Evolutionary conservation across 1,139 yeast species (phyloP), one percentile per base, ranked within the genome.

Genomic region (Blastobotrys indianensis): DNA sequence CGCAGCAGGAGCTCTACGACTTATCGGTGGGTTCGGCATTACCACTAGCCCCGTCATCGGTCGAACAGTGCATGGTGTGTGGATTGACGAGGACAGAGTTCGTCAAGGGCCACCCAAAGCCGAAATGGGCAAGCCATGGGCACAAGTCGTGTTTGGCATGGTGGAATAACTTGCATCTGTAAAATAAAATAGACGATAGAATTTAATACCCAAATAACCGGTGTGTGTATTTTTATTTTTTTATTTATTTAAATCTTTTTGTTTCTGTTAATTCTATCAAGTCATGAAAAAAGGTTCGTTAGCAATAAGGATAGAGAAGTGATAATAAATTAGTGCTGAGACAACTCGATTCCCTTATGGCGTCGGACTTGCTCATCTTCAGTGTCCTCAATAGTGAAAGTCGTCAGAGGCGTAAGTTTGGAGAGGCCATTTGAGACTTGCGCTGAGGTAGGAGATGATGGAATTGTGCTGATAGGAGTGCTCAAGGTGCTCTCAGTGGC

Each of bases 91-190:
- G 39, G 13, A 37, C 44, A 11, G 49, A 46, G 20, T 37, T 37
- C 13, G 23, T 41, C 28, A 40, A 32, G n/a, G 41, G 39, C 23
- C 39, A 12, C 17, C 32, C 37, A 2, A 40, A 32, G 11, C 39
- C 42, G 5, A 25, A 12, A 15, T 32, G 39, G 41, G 31, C 40
- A 1, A 30, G n/a, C 7, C 30, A 25, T 3, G 46, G 46, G 2
- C 46, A 44, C 36, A 39, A 39, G 11, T 13, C 43, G 3, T 44
- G 46, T 35, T n/a, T 34, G 10, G 38, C 40, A 11, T 46, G 42
- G 37, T 46, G 33, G 32, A 35, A 42, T n/a, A 25, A 39, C 23
- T 25, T 37, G 20, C n/a, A 37, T 12, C 17, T 36, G 11, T 15
- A 17, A 16, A 4, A 13, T n/a, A 12, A 6, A 15, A n/a, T 4